Evolutionary conservation across 2,329 filamentous ascomycete species (phyloP).

Genomic region (Dactylellina cionopaga): DNA sequence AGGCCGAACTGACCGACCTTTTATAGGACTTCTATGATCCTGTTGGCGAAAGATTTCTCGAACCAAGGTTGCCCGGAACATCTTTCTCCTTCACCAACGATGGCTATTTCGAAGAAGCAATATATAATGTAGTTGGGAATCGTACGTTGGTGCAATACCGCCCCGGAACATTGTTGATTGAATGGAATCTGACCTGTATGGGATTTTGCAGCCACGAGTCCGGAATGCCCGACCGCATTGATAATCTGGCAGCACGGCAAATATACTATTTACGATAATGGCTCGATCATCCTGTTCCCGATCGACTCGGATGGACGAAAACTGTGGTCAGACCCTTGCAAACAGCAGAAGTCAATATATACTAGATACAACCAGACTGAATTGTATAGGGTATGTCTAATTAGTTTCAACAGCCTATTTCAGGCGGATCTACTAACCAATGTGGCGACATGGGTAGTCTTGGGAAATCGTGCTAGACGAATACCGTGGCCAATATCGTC

Average conservation of each 20-base stretch:
- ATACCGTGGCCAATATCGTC: constrained; percentile 71
- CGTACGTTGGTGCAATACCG: constrained; percentile 68
- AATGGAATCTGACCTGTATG: constrained; percentile 35
- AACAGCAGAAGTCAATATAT: constrained; percentile 67
- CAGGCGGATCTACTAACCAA: background rate
- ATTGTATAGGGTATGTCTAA: constrained; percentile 67
- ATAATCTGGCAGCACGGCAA: constrained; percentile 79
- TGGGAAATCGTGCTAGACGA: constrained; percentile 65
- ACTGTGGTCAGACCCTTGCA: constrained; percentile 73
- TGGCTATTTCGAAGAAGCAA: constrained; percentile 75
- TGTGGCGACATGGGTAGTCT: constrained; percentile 55
- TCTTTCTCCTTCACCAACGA: constrained; percentile 78
- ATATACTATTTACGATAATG: constrained; percentile 68
- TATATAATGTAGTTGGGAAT: constrained; percentile 75
- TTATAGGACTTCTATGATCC: constrained; percentile 75
- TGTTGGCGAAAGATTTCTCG: constrained; percentile 71
- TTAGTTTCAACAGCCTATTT: background rate
- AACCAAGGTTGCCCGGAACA: constrained; percentile 74
- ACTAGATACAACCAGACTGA: constrained; percentile 75
- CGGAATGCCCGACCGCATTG: constrained; percentile 71
- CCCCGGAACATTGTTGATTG: background rate
- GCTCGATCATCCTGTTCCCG: constrained; percentile 70
- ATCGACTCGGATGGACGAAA: constrained; percentile 75
- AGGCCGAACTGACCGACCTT: background rate
- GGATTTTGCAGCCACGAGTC: constrained; percentile 65